Conservation (phyloP, 129 eudicot genomes). For the Flaveria robusta region DNA sequence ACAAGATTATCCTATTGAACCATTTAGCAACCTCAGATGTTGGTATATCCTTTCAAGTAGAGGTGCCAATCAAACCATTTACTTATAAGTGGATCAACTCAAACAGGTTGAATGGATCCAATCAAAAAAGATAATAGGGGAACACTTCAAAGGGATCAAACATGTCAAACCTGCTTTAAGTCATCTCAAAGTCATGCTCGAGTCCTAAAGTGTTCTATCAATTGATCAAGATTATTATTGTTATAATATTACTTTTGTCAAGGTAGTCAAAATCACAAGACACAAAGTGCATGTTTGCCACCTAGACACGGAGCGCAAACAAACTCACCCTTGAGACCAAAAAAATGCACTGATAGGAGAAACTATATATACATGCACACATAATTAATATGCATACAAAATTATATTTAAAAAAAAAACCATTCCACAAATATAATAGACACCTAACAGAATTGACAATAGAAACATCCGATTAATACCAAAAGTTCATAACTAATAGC, state of each 20-base stretch:
- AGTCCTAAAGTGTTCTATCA: background rate
- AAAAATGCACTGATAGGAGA: background rate
- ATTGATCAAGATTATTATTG: background rate
- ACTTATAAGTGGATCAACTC: background rate
- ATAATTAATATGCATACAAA: background rate
- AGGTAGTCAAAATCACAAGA: background rate
- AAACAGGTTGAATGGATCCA: background rate
- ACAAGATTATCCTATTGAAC: background rate
- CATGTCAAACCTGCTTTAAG: background rate
- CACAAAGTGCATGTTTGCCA: background rate
- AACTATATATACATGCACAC: background rate
- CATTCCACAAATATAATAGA: background rate
- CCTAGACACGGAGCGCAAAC: background rate
- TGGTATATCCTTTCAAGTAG: constrained; percentile 10
- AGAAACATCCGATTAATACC: background rate
- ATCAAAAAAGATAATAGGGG: background rate
- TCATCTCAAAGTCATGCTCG: background rate
- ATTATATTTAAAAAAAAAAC: background rate
- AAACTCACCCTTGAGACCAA: background rate
- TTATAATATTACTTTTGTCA: background rate
- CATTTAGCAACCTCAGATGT: constrained; percentile 17
- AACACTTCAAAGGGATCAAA: background rate
- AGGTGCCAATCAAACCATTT: background rate
- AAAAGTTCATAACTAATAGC: background rate
- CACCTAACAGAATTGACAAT: background rate